phyloP scores from a whole-genome alignment of 768 basidiomycete species.

The Rhodotorula graminis region DNA sequence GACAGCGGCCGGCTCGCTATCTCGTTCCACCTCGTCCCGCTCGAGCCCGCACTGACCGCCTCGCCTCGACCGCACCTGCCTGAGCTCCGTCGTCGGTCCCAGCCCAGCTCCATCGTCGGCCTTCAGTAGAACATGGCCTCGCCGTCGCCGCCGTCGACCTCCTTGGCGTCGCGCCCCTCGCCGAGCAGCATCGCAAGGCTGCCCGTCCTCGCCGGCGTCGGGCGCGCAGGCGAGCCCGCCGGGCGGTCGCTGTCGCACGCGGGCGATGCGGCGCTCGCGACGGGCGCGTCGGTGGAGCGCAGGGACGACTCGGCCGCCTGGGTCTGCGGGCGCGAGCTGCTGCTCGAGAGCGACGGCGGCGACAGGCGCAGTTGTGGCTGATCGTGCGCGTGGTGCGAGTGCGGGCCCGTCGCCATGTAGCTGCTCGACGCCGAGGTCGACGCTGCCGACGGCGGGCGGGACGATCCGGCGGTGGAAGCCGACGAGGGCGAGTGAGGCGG shows the following conservation, averaged over 20 bases:
- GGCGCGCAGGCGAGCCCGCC: too few species aligned
- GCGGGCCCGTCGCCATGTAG: too few species aligned
- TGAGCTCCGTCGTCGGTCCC: too few species aligned
- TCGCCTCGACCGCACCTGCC: too few species aligned
- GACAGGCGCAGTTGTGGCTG: background rate
- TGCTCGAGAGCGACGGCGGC: background rate
- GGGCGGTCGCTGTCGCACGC: background rate
- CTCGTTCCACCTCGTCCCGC: too few species aligned
- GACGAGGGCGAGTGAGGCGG: background rate
- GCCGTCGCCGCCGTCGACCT: background rate
- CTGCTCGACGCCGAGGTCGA: too few species aligned
- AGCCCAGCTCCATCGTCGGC: too few species aligned
- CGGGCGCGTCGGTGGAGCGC: background rate
- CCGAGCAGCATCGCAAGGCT: conserved; percentile 30
- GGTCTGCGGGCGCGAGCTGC: background rate
- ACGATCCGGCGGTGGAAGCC: background rate
- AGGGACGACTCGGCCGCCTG: background rate
- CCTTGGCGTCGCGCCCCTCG: conserved; percentile 9
- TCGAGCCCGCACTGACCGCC: too few species aligned
- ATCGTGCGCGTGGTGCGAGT: background rate
- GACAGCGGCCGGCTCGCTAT: too few species aligned
- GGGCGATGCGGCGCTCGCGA: too few species aligned
- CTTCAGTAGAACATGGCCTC: conserved; percentile 9
- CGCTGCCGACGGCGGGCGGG: too few species aligned
- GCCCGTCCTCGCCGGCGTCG: background rate